These are phyloP conservation scores for Dothiorella sarmentorum DNA, from an alignment of 2,329 filamentous ascomycete genomes.

Conservation along the genomic window DNA sequence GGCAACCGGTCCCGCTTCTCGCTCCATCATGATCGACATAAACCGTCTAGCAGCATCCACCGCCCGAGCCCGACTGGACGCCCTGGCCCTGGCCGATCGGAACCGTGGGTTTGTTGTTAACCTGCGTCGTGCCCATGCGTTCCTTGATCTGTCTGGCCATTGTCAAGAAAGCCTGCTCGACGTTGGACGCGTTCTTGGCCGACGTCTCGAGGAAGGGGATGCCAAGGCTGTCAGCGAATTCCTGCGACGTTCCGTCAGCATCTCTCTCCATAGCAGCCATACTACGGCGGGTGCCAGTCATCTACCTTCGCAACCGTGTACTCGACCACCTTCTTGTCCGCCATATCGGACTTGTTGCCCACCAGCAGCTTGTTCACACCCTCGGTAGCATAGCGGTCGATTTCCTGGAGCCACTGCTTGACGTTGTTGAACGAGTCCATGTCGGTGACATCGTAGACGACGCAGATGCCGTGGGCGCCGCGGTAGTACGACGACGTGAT, in stretches of 20 bases:
- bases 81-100: slow-evolving; percentile 94
- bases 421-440: slow-evolving; percentile 99
- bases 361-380: slow-evolving; percentile 99
- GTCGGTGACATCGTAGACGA: slow-evolving; percentile 99
- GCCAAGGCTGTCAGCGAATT: slow-evolving; percentile 97
- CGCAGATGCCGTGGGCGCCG: slow-evolving; percentile 97
- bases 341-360: slow-evolving; percentile 99
- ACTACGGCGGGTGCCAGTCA: slow-evolving; percentile 11
- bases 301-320: slow-evolving; percentile 98
- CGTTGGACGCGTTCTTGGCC: slow-evolving; percentile 98
- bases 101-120: slow-evolving; percentile 98
- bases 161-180: slow-evolving; percentile 99
- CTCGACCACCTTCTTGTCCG: slow-evolving; percentile 99
- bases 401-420: slow-evolving; percentile 99
- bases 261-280: not conserved
- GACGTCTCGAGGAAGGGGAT: slow-evolving; percentile 99
- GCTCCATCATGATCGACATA: slow-evolving; percentile 10
- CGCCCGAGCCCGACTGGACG: slow-evolving; percentile 80
- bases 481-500: slow-evolving; percentile 99
- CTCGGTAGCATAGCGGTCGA: slow-evolving; percentile 97
- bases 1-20: slow-evolving; percentile 15
- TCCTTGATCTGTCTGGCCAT: slow-evolving; percentile 99
- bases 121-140: slow-evolving; percentile 94
- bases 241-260: slow-evolving; percentile 53
- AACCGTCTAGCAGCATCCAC: slow-evolving; percentile 75